Evolutionary conservation across 345 rosid species (phyloP).

Genomic region (Eucalyptus melliodora): DNA sequence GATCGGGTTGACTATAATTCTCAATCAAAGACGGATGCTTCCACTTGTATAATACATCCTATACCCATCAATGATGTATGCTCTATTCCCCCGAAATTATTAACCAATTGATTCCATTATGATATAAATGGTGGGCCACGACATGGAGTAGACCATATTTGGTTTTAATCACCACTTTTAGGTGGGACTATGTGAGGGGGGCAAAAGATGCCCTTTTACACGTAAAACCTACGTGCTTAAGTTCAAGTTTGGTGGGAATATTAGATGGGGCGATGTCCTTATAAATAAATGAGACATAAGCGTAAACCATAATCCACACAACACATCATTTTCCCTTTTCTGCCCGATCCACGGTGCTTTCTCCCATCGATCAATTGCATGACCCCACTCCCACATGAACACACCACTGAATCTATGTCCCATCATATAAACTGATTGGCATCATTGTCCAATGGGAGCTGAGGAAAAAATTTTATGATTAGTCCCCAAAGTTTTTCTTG

Average conservation of each 20-base stretch:
- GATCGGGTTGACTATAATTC: not conserved
- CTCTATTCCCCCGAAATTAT: not conserved
- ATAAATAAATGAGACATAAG: not conserved
- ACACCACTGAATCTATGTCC: not conserved
- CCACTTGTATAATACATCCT: not conserved
- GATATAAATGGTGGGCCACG: not conserved
- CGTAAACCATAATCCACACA: not conserved
- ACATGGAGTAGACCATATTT: not conserved
- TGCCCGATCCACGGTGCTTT: not conserved
- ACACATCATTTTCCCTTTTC: not conserved
- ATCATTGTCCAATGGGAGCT: not conserved
- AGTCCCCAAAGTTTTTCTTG: not conserved
- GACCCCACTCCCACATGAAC: not conserved
- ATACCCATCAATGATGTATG: not conserved
- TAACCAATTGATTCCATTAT: not conserved
- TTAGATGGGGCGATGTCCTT: not conserved
- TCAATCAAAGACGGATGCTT: not conserved
- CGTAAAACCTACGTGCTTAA: not conserved
- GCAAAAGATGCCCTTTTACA: not conserved
- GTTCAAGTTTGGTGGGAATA: not conserved
- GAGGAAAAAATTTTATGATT: not conserved
- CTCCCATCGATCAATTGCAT: not conserved
- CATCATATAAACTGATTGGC: not conserved
- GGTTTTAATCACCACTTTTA: not conserved
- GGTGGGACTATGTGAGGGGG: not conserved